These are phyloP conservation scores for Tricladium varicosporioides DNA, from an alignment of 2,329 filamentous ascomycete genomes.

Conservation along the genomic window DNA sequence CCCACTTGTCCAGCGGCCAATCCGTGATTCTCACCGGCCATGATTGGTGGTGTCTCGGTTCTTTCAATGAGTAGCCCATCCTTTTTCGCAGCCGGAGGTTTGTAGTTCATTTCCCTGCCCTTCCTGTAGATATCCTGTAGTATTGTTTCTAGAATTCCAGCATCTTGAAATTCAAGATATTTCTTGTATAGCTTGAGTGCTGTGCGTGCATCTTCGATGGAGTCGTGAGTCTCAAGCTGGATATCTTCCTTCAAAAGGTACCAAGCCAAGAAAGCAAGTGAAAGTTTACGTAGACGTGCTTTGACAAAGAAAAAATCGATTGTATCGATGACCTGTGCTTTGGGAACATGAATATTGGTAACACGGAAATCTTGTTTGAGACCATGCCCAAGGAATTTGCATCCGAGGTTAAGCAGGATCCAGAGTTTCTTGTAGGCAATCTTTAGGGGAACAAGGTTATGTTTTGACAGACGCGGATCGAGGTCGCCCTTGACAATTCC, in stretches of 20 bases:
- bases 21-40: slow-evolving; percentile 30
- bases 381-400: slow-evolving; percentile 90
- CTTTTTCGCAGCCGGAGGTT: slow-evolving; percentile 47
- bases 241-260: slow-evolving; percentile 90
- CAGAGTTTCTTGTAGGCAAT: slow-evolving; percentile 97
- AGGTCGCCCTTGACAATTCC: slow-evolving; percentile 86
- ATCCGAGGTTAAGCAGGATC: slow-evolving; percentile 92
- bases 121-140: slow-evolving; percentile 80
- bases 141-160: slow-evolving; percentile 78
- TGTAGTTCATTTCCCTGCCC: slow-evolving; percentile 57
- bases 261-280: slow-evolving; percentile 88
- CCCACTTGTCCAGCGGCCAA: neutral
- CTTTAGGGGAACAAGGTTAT: slow-evolving; percentile 85
- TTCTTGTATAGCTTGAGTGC: slow-evolving; percentile 87
- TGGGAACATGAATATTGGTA: slow-evolving; percentile 95
- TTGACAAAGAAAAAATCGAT: slow-evolving; percentile 87
- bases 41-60: slow-evolving; percentile 54
- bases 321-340: slow-evolving; percentile 88
- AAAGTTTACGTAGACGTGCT: slow-evolving; percentile 79
- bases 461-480: slow-evolving; percentile 72
- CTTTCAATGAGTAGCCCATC: slow-evolving; percentile 45
- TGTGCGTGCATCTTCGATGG: slow-evolving; percentile 90
- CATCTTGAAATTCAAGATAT: slow-evolving; percentile 84
- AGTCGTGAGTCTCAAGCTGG: slow-evolving; percentile 88
- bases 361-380: slow-evolving; percentile 95